These are phyloP conservation scores for Talaromyces adpressus DNA, from an alignment of 495 filamentous ascomycete species.

Conservation along the genomic window DNA sequence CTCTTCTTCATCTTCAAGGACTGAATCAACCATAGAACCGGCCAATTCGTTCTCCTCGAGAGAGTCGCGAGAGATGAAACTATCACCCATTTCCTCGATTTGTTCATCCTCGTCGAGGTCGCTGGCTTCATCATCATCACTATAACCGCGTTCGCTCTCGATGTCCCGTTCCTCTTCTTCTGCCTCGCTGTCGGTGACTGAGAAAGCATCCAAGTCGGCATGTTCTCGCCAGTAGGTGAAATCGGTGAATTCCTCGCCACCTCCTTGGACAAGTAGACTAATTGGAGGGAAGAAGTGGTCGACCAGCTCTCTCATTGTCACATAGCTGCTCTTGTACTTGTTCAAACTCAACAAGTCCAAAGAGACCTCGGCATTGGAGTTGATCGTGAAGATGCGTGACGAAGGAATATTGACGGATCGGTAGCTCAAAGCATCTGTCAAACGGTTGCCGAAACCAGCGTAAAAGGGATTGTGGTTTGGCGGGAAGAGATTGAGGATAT, in stretches of 20 bases:
- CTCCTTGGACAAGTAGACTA: slow-evolving; percentile 64
- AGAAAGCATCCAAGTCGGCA: slow-evolving; percentile 70
- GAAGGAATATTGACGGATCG: slow-evolving; percentile 91
- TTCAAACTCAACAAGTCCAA: slow-evolving; percentile 85
- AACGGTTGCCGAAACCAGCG: slow-evolving; percentile 92
- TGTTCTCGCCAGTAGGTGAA: slow-evolving; percentile 85
- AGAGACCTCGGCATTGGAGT: slow-evolving; percentile 94
- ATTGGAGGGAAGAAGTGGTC: slow-evolving; percentile 95
- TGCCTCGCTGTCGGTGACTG: slow-evolving; percentile 63
- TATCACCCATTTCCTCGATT: slow-evolving; percentile 45
- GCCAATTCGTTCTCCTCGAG: slow-evolving; percentile 41
- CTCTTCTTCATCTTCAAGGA: slow-evolving; percentile 13
- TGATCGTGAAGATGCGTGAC: slow-evolving; percentile 96
- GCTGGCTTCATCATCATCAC: slow-evolving; percentile 26
- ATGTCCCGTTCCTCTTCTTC: slow-evolving; percentile 38
- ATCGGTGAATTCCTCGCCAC: slow-evolving; percentile 81
- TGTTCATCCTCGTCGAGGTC: slow-evolving; percentile 32
- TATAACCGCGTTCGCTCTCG: slow-evolving; percentile 30
- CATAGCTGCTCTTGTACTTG: slow-evolving; percentile 94
- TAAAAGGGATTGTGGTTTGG: slow-evolving; percentile 79
- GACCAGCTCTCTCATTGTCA: slow-evolving; percentile 90
- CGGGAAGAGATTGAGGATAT: slow-evolving; percentile 86
- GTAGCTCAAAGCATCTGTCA: slow-evolving; percentile 95
- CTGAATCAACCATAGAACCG: slow-evolving; percentile 30
- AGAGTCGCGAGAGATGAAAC: slow-evolving; percentile 53